Evolutionary conservation across 495 filamentous ascomycete genomes (phyloP), one percentile per base, ranked within the genome.

Genomic region (Podospora bellae-mahoneyi): DNA sequence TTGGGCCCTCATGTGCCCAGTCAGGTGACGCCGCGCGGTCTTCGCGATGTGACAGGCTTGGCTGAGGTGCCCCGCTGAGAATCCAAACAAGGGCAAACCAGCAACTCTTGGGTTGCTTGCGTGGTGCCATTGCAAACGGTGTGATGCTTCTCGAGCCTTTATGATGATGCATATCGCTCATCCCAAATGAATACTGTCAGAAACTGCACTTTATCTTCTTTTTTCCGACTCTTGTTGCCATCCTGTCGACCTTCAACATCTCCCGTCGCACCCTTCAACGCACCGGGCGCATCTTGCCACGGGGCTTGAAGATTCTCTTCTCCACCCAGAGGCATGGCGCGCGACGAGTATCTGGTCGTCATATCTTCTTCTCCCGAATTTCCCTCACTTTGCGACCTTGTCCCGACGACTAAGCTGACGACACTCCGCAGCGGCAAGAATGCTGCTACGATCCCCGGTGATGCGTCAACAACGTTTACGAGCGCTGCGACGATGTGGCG

Each of bases 351-450:
- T 6, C 60, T 75, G 39, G 54, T 76, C 26, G 56, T 83, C 39
- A 78, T 78, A 2, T 84, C 84, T 0, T 85, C 84, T 10, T 84
- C 82, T 0, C 81, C 82, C 9, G 78, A 76, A 26, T 69, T 84
- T 1, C 83, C 83, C 13, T 78, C 81, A 2, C 72, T 83, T 5
- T 66, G 69, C 60, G 79, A 84, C 2, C 68, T 83, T 30, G 62
- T 81, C 5, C 9, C n/a, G 6, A 71, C 77, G 5, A 82, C 76
- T 61, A 73, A 71, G 4, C 67, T 16, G 32, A 61, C 76, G 7
- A n/a, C 70, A 2, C 59, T 82, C 32, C 68, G 69, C 28, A 78
- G 71, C 34, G 79, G 77, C 20, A 80, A 72, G 55, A 74, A 74
- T 55, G 76, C 68, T 19, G 70, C 75, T 0, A 73, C 77, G 3